phyloP scores from a whole-genome alignment of 805 yeast genomes.

The Metschnikowia gruessii region DNA sequence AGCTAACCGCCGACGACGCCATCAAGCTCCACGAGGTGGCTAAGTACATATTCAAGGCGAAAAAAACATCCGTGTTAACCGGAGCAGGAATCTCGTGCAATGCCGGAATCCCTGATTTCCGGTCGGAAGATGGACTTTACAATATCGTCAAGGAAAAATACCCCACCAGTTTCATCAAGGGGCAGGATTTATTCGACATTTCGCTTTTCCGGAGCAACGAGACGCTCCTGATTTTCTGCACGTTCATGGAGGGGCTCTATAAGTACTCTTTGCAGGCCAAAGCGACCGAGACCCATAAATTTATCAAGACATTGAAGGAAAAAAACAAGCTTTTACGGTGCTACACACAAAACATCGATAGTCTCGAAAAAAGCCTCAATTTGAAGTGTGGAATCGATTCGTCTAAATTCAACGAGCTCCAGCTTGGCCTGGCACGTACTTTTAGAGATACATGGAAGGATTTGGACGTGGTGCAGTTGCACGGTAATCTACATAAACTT shows the following conservation, averaged over 20 bases:
- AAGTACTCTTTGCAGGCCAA: slow-evolving; percentile 58
- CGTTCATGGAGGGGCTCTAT: slow-evolving; percentile 83
- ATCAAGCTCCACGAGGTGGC: slow-evolving; percentile 40
- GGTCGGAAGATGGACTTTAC: slow-evolving; percentile 82
- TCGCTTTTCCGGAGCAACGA: slow-evolving; percentile 69
- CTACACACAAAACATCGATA: slow-evolving; percentile 94
- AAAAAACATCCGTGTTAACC: slow-evolving; percentile 66
- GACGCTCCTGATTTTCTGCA: slow-evolving; percentile 72
- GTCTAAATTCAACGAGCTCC: slow-evolving; percentile 25
- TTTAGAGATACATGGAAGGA: slow-evolving; percentile 53
- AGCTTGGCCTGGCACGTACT: slow-evolving; percentile 17
- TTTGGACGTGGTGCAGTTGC: slow-evolving; percentile 81
- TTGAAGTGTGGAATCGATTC: slow-evolving; percentile 54
- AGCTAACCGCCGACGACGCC: slow-evolving; percentile 27
- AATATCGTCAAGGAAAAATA: slow-evolving; percentile 62
- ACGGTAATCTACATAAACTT: slow-evolving; percentile 79
- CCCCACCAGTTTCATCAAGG: slow-evolving; percentile 65
- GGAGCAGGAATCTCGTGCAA: slow-evolving; percentile 98
- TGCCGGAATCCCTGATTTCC: slow-evolving; percentile 96
- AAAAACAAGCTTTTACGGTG: slow-evolving; percentile 72
- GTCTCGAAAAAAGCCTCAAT: slow-evolving; percentile 68
- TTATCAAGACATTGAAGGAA: slow-evolving; percentile 59
- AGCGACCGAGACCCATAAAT: slow-evolving; percentile 83
- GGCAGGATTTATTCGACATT: slow-evolving; percentile 88
- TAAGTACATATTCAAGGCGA: slow-evolving; percentile 48